Evolutionary conservation across 129 eudicot species (phyloP), one percentile per base, ranked within the genome.

Genomic region (Pseudognaphalium luteoalbum): DNA sequence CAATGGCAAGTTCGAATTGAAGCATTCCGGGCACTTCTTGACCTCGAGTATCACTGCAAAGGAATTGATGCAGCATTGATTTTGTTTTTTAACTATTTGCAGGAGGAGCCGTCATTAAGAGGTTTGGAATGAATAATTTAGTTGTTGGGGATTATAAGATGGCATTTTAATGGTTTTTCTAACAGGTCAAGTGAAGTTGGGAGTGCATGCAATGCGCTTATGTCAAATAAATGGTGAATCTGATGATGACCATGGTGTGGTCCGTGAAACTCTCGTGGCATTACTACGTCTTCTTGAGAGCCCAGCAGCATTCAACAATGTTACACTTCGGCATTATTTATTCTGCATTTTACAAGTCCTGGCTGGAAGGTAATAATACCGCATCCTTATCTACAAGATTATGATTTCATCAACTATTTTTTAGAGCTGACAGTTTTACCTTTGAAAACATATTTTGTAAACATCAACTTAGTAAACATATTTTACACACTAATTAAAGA

Each of bases 311-410:
- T 88, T 90, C 63, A 86, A 85, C 83, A 93, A 90, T 71, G 83
- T 88, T 50, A 78, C 78, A 14, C 98, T 93, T 69, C 96, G 98
- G 22, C 98, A 93, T 83, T 84, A 93, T 79, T 28, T 93, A 22
- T 93, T 93, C 84, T 88, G 98, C 90, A 88, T 88, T 69, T 81
- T 93, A 80, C 98, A 93, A 88, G 98, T 93, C 61, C 90, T 93
- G 30, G 92, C 97, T 54, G 89, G 97, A 87, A 93, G 98, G 98
- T 90, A 64, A 52, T 44, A 34, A 72, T 71, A 41, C 69, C 68
- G n/a, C n/a, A 63, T 65, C 63, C 21, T 80, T 42, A n/a, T 60
- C 63, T 64, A 47, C 15, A 34, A 71, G 7, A 25, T 34, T 39
- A 34, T 37, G 19, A 11, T 41, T 32, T 5, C 8, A 6, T n/a